Evolutionary conservation across 1,284 basidiomycete species (phyloP).

Genomic region (Inonotus hispidus): DNA sequence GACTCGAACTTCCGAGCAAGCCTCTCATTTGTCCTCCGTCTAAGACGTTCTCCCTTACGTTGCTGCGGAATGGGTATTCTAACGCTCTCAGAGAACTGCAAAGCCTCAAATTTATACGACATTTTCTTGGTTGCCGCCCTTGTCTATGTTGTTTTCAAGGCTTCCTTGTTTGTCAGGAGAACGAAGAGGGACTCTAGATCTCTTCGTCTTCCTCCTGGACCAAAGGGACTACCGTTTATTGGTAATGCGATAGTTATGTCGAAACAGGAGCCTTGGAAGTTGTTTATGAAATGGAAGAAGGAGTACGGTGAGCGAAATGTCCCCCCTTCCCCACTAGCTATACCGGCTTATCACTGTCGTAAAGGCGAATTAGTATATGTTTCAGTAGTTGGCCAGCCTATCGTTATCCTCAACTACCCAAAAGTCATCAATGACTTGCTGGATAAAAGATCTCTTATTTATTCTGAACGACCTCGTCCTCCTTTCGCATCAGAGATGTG

Average conservation of each 20-base stretch:
- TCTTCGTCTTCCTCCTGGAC: conserved; percentile 43
- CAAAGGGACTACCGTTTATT: conserved; percentile 43
- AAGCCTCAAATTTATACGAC: conserved; percentile 34
- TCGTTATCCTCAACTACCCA: conserved; percentile 33
- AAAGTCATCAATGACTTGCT: conserved; percentile 33
- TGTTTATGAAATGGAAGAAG: conserved; percentile 47
- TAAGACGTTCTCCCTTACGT: no score
- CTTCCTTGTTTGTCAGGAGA: not conserved
- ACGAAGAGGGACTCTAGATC: not conserved
- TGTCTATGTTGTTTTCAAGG: not conserved
- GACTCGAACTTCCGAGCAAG: no score
- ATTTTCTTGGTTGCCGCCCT: not conserved
- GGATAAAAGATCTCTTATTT: conserved; percentile 34
- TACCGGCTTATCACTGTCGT: not conserved
- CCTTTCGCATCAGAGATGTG: conserved; percentile 26
- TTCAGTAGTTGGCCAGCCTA: conserved; percentile 28
- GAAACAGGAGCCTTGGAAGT: conserved; percentile 45
- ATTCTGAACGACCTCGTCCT: conserved; percentile 32
- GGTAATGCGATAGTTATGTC: conserved; percentile 54
- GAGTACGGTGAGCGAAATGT: conserved; percentile 15
- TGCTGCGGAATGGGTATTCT: no score
- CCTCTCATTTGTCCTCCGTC: no score
- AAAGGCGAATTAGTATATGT: conserved; percentile 31
- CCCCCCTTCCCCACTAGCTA: no score
- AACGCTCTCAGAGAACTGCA: no score